These are phyloP conservation scores for Coemansia sp. DNA, from an alignment of 192 early-diverging fungal species.

Conservation along the genomic window DNA sequence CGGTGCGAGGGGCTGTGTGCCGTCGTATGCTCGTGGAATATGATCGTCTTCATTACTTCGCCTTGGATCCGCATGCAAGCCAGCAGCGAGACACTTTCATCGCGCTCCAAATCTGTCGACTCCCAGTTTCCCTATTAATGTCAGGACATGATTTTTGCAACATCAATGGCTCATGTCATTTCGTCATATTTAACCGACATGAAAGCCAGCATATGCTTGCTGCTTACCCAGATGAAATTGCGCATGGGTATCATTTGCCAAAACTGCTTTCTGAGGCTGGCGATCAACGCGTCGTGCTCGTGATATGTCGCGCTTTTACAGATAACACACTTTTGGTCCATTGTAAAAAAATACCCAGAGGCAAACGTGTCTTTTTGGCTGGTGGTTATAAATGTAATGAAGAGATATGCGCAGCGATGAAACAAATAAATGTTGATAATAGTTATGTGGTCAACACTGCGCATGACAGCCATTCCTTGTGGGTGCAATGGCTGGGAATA, in stretches of 20 bases:
- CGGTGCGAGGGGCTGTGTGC: slow-evolving; percentile 37
- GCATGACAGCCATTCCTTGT: background rate
- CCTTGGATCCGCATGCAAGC: slow-evolving; percentile 41
- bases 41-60: slow-evolving; percentile 52
- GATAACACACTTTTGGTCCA: slow-evolving; percentile 50
- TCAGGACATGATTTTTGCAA: background rate
- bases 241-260: slow-evolving; percentile 57
- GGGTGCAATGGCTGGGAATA: background rate
- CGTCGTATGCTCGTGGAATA: slow-evolving; percentile 52
- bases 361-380: no score
- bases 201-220: no score
- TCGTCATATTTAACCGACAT: no score
- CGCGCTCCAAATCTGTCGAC: slow-evolving; percentile 14
- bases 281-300: slow-evolving; percentile 43
- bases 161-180: no score
- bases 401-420: background rate
- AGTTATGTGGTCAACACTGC: background rate
- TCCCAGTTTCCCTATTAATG: slow-evolving; percentile 37
- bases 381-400: background rate
- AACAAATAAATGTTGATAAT: background rate
- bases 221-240: slow-evolving; percentile 43
- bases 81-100: slow-evolving; percentile 29
- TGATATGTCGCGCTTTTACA: slow-evolving; percentile 52
- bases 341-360: background rate
- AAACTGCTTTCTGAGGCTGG: slow-evolving; percentile 53